Evolutionary conservation across 345 rosid species (phyloP).

Genomic region (Sonneratia alba): DNA sequence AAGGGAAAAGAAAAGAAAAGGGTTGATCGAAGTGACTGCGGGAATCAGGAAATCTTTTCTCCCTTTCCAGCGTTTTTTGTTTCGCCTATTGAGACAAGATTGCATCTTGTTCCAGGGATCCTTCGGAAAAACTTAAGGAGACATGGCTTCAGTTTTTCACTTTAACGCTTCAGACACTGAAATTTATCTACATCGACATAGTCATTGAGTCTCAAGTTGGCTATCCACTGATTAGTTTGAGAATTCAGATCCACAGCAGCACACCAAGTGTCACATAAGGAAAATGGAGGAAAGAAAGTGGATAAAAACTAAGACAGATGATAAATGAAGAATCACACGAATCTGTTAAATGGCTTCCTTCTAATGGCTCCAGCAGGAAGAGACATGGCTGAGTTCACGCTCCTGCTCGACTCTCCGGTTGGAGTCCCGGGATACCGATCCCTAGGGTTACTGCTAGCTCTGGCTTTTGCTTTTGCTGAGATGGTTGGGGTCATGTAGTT

Average conservation of each 20-base stretch:
- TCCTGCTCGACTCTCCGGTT: conserved; percentile 38
- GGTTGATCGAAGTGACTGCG: no score
- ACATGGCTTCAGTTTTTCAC: no score
- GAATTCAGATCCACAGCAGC: no score
- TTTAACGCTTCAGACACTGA: no score
- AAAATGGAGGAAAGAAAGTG: not conserved
- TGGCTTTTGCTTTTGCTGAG: conserved; percentile 70
- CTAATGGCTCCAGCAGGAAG: conserved; percentile 63
- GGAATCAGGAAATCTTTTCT: no score
- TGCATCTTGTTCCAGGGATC: no score
- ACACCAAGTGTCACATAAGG: not conserved
- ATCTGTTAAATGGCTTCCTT: conserved; percentile 83
- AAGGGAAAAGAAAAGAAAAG: no score
- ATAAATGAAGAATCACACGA: conserved; percentile 45
- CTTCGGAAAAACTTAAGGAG: no score
- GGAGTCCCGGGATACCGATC: conserved; percentile 57
- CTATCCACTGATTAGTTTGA: not conserved
- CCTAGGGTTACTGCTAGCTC: conserved; percentile 63
- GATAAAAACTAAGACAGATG: not conserved
- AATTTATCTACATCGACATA: no score
- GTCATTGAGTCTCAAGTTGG: not conserved
- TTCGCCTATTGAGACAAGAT: no score
- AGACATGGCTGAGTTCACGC: conserved; percentile 60
- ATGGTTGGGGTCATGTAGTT: conserved; percentile 80
- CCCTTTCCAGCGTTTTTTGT: no score